Base-by-base conservation (phyloP, 78 protist species). In the Dictyostelium capitatum region DNA sequence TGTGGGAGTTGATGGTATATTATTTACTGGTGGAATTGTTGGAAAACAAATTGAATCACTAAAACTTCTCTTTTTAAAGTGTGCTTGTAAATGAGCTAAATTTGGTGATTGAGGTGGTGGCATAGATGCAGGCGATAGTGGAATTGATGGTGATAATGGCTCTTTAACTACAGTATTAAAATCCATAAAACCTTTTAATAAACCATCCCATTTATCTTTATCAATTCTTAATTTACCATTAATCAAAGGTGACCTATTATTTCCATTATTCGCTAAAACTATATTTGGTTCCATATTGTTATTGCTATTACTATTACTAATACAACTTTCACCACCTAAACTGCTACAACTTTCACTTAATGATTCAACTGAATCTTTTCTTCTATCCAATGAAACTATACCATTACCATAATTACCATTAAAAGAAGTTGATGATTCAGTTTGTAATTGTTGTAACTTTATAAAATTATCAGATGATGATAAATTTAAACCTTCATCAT, bases 31-130 rank as follows among this genome's bases (percentile, higher is more conserved):
- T 59, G 69, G 69, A 10, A 59, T 23, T 23, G 12, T 59, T 59
- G 32, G 69, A n/a, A n/a, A 12, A 14, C 73, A 72, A 72, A 46
- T 20, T 20, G 79, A 72, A 43, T 72, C 79, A 43, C 79, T 72
- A 72, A 72, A 72, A 72, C 79, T 72, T 72, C 79, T 72, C 20
- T 72, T 72, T n/a, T 72, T 72, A 46, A 43, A 72, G 43, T 72
- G 79, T 6, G 48, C 23, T 43, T 20, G n/a, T 10, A 72, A 25
- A 72, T 72, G 48, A 11, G 79, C 30, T 37, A 72, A 28, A 72
- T 72, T 72, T 72, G 79, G 79, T 72, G 79, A 72, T 25, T 72
- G 79, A 37, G 79, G 79, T 6, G 78, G 37, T 8, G 79, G 79
- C 48, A 72, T 32, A 37, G 79, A 72, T 25, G 43, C 79, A 43